Conservation (phyloP, 2,329 filamentous ascomycete species). For the Colletotrichum euphorbiae region DNA sequence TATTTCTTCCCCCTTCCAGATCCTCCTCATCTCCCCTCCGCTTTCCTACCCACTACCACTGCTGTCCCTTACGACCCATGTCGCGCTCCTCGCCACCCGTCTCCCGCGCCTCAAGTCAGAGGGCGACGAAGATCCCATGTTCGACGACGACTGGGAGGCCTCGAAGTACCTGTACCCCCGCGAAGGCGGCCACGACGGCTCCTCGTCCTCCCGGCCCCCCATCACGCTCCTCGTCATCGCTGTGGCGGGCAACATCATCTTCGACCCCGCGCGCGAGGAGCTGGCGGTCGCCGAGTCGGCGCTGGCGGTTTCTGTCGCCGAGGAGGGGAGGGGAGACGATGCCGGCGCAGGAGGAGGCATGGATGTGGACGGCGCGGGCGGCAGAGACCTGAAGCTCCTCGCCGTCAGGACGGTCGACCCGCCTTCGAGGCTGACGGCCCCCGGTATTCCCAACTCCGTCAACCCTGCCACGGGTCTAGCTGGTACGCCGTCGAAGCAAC, state of each 20-base stretch:
- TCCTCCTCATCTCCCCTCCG: constrained; percentile 91
- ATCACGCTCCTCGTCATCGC: constrained; percentile 91
- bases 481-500: constrained; percentile 50
- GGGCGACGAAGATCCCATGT: constrained; percentile 94
- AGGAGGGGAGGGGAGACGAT: constrained; percentile 47
- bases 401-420: constrained; percentile 80
- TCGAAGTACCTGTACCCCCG: constrained; percentile 81
- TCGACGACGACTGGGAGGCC: constrained; percentile 97
- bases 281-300: constrained; percentile 92
- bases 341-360: constrained; percentile 49
- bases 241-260: constrained; percentile 88
- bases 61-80: constrained; percentile 91
- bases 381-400: constrained; percentile 67
- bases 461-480: constrained; percentile 65
- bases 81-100: constrained; percentile 88
- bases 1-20: constrained; percentile 60
- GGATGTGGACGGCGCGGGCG: constrained; percentile 54
- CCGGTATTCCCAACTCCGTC: constrained; percentile 73
- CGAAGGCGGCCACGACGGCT: too few relatives aligned
- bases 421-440: constrained; percentile 77
- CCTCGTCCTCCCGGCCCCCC: constrained; percentile 70
- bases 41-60: constrained; percentile 93
- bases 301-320: constrained; percentile 83
- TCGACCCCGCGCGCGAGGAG: constrained; percentile 92
- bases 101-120: constrained; percentile 89